A percentile compares a stretch with the other conserved stretches of the same genome.
phyloP scores from a whole-genome alignment of 495 filamentous ascomycete genomes.

The Lindgomyces ingoldianus region DNA sequence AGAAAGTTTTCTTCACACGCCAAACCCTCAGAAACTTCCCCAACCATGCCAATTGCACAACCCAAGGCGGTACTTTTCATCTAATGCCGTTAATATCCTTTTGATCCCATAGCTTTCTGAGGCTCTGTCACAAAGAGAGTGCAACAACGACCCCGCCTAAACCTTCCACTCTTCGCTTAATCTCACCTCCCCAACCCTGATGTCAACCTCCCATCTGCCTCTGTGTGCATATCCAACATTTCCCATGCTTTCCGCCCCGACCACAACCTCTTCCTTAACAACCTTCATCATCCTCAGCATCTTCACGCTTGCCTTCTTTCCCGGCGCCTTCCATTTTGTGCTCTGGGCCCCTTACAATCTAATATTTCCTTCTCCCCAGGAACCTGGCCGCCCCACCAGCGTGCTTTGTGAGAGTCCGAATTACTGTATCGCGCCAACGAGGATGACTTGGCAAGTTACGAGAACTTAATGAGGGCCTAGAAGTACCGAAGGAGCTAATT shows the following conservation, averaged over 20 bases:
- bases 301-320: slow-evolving; percentile 59
- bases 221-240: neutral
- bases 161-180: slow-evolving; percentile 31
- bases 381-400: slow-evolving; percentile 13
- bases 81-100: no score
- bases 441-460: slow-evolving; percentile 32
- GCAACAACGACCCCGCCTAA: slow-evolving; percentile 5
- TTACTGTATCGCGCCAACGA: slow-evolving; percentile 8
- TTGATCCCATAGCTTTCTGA: no score
- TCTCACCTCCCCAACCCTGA: slow-evolving; percentile 15
- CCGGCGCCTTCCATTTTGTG: slow-evolving; percentile 54
- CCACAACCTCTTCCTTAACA: slow-evolving; percentile 32
- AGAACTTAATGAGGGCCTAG: slow-evolving; percentile 28
- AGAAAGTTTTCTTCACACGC: neutral
- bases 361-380: slow-evolving; percentile 33
- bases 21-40: neutral
- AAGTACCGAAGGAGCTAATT: no score
- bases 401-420: slow-evolving; percentile 21
- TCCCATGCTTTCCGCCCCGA: slow-evolving; percentile 24
- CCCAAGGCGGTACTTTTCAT: neutral
- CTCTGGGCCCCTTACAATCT: slow-evolving; percentile 48
- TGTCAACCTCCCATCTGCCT: slow-evolving; percentile 13
- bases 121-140: neutral
- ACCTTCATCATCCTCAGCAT: slow-evolving; percentile 53
- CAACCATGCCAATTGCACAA: neutral